Base-by-base conservation (phyloP, 177 flowering plant species). In the Tripterygium wilfordii region DNA sequence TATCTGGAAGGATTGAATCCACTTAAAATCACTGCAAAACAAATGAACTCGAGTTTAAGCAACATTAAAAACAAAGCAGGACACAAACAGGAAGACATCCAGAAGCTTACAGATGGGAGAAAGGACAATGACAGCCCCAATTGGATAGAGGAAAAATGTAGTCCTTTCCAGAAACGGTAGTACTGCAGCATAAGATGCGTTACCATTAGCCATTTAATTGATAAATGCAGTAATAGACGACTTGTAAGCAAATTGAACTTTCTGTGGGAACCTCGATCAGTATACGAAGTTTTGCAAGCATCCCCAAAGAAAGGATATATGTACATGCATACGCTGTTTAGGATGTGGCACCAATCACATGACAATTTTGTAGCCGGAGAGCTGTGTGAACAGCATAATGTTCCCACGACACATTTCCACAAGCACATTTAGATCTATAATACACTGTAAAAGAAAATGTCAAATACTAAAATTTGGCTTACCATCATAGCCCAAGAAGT, bases 401-500 rank as follows among this genome's bases (percentile, higher is more conserved):
- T n/a, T n/a, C n/a, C n/a, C n/a, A n/a, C n/a, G n/a, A n/a, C n/a
- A n/a, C n/a, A n/a, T n/a, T n/a, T n/a, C n/a, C n/a, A n/a, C n/a
- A n/a, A n/a, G n/a, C n/a, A n/a, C n/a, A n/a, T n/a, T n/a, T n/a
- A n/a, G n/a, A n/a, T n/a, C n/a, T n/a, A n/a, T n/a, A n/a, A n/a
- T 32, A 1, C 10, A 16, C 42, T 1, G 19, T 10, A 20, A 52
- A 47, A 42, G 28, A 1, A 38, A 21, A 8, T 8, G 0, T 24
- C 15, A 10, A 26, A n/a, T 0, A 19, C 27, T 8, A 29, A 41
- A 22, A 48, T 42, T 42, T n/a, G 37, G 23, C 94, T 82, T 71
- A 92, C 99, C 96, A 62, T 89, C 99, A 66, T 92, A 92, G 28
- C 99, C 99, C 61, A 94, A 70, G 49, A 89, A 94, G 72, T 89